Percentiles rank a stretch among this genome's conserved stretches.
These are phyloP conservation scores for Saccharomyces hybrid DNA, from an alignment of 1,139 yeast species.

Conservation along the genomic window DNA sequence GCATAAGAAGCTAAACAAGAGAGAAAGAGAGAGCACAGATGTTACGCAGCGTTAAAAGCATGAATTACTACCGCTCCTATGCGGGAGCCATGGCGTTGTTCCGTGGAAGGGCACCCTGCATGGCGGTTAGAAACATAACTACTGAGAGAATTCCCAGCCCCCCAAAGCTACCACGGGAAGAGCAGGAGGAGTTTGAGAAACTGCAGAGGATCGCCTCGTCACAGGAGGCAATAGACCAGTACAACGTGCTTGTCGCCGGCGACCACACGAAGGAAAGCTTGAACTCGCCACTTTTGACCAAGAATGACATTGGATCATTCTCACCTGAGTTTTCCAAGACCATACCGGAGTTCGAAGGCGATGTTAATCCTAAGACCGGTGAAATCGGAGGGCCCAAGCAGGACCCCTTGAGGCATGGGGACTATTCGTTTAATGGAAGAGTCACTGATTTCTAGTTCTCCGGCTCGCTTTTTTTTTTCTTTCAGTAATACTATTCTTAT, in stretches of 20 bases:
- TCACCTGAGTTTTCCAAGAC: conserved; percentile 68
- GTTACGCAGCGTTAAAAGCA: background rate
- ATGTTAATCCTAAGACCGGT: conserved; percentile 85
- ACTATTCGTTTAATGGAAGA: conserved; percentile 91
- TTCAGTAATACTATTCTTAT: conserved; percentile 1
- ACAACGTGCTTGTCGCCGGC: conserved; percentile 44
- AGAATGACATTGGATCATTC: conserved; percentile 54
- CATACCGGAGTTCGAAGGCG: conserved; percentile 94
- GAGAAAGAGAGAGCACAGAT: background rate
- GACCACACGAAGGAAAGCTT: conserved; percentile 33
- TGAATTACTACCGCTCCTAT: background rate
- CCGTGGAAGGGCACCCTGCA: background rate
- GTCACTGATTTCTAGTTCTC: conserved; percentile 73
- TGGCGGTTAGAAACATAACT: conserved; percentile 7
- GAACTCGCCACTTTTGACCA: conserved; percentile 38
- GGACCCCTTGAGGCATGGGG: conserved; percentile 89
- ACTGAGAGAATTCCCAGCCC: conserved; percentile 54
- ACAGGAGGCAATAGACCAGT: conserved; percentile 72
- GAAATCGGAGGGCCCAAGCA: conserved; percentile 98
- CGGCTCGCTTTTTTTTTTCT: background rate
- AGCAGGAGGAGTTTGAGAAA: conserved; percentile 87
- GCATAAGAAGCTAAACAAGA: background rate
- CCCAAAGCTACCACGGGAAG: conserved; percentile 74
- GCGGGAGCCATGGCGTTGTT: background rate
- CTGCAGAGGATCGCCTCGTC: conserved; percentile 76